A percentile compares a stretch with the other conserved stretches of the same genome.
These are phyloP conservation scores for Coemansia aciculifera DNA, from an alignment of 192 early-diverging fungal species.

Conservation along the genomic window DNA sequence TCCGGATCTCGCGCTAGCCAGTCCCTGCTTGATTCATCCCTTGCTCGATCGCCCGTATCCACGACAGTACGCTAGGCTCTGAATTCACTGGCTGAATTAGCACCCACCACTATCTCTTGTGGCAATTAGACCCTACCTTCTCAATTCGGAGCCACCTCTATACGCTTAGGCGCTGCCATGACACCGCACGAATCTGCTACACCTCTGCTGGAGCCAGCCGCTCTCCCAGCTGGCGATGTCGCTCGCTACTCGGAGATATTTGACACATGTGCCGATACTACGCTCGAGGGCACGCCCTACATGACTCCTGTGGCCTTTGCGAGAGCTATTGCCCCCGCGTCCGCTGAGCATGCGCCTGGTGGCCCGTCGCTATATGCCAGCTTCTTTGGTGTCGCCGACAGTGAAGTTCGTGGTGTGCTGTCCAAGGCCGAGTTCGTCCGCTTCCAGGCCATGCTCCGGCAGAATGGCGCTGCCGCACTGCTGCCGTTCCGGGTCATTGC, in stretches of 20 bases:
- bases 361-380: conserved; percentile 22
- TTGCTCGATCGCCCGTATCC: neutral
- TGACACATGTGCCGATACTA: conserved; percentile 43
- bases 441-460: conserved; percentile 55
- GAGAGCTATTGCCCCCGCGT: conserved; percentile 35
- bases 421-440: conserved; percentile 55
- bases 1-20: neutral
- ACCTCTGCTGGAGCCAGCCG: neutral
- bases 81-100: neutral
- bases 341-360: neutral
- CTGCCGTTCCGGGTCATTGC: conserved; percentile 53
- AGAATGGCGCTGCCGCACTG: conserved; percentile 57
- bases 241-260: conserved; percentile 47
- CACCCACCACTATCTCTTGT: neutral
- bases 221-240: conserved; percentile 33
- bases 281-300: conserved; percentile 31
- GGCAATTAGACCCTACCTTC: neutral
- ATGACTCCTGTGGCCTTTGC: conserved; percentile 55
- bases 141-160: neutral
- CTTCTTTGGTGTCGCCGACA: conserved; percentile 59
- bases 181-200: conserved; percentile 1
- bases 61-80: neutral
- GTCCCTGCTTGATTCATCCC: neutral
- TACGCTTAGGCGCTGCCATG: neutral
- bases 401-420: conserved; percentile 35